Evolutionary conservation across 192 early-diverging fungal genomes (phyloP).

Genomic region (Podochytrium sp.): DNA sequence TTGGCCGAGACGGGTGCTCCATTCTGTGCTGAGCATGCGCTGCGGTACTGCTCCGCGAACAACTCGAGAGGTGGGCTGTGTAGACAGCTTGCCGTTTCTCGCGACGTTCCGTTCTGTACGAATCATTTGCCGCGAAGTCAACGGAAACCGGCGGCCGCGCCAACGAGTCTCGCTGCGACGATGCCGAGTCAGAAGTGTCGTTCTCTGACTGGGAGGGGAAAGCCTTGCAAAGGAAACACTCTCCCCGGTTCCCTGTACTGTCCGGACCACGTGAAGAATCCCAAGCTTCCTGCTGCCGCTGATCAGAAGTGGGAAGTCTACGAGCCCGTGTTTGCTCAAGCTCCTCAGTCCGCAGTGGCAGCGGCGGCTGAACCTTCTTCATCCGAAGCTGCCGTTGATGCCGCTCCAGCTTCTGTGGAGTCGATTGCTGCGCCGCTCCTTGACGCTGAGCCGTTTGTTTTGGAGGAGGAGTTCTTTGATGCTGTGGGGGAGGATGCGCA

Average conservation of each 20-base stretch:
- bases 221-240: constrained; percentile 27
- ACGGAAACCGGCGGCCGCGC: not conserved
- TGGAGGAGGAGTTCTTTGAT: constrained; percentile 13
- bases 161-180: too few species aligned
- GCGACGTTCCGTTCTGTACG: constrained; percentile 7
- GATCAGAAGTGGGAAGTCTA: not conserved
- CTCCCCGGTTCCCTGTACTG: constrained; percentile 8
- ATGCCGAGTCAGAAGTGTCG: not conserved
- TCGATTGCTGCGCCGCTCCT: not conserved
- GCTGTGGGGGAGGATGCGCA: not conserved
- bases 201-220: constrained; percentile 29
- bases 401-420: not conserved
- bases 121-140: not conserved
- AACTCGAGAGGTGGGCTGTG: not conserved
- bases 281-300: not conserved
- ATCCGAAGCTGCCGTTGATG: not conserved
- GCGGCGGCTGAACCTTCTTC: not conserved
- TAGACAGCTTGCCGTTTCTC: not conserved
- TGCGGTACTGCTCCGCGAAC: not conserved
- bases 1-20: not conserved
- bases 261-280: constrained; percentile 2
- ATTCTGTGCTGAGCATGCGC: constrained; percentile 14
- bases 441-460: not conserved
- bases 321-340: not conserved
- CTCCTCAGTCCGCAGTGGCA: not conserved